These are phyloP conservation scores for Cylindrotheca closterium DNA, from an alignment of 108 stramenopile genomes.

Conservation along the genomic window DNA sequence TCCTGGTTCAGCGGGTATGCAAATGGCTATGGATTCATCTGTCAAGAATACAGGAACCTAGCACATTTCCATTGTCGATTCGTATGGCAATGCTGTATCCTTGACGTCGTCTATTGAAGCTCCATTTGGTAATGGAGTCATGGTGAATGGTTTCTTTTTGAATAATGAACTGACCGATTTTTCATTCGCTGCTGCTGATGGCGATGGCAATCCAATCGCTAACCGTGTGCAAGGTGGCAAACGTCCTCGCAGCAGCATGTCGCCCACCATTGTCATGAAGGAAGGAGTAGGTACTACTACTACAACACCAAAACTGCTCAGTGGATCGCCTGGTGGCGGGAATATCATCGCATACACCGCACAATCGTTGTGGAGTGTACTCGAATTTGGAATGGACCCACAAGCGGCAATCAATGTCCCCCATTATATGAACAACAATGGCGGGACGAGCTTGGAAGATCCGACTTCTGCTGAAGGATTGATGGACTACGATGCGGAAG, in stretches of 20 bases:
- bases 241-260: constrained; percentile 9
- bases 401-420: background rate
- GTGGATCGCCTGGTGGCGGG: background rate
- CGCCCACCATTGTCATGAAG: constrained; percentile 9
- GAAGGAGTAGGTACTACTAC: too few relatives aligned
- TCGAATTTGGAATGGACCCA: background rate
- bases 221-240: constrained; percentile 4
- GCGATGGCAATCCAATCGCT: background rate
- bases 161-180: constrained; percentile 7
- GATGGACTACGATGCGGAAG: background rate
- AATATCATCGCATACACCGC: background rate
- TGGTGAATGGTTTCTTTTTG: constrained; percentile 5
- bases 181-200: background rate
- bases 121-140: constrained; percentile 36
- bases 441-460: background rate
- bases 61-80: constrained; percentile 38
- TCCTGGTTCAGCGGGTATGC: background rate
- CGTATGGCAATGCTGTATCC: constrained; percentile 34
- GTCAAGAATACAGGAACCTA: constrained; percentile 39
- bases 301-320: background rate
- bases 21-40: background rate
- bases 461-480: background rate
- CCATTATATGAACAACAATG: background rate
- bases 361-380: background rate
- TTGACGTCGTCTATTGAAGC: constrained; percentile 41